phyloP scores from a whole-genome alignment of 2,329 filamentous ascomycete species.

The Spiromastix sp. region DNA sequence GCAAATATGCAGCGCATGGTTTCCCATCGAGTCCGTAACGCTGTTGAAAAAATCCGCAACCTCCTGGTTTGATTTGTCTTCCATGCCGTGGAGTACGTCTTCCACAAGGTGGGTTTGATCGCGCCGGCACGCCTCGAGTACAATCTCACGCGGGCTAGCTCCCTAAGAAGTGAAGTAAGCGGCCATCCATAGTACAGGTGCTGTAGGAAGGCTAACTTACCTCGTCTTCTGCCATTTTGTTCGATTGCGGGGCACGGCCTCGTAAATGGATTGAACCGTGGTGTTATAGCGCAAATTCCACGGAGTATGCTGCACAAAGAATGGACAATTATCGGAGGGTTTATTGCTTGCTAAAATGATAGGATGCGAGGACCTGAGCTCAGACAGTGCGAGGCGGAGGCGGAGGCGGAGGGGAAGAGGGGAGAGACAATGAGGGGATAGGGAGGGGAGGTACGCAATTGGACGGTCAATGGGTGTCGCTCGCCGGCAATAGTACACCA shows the following conservation, averaged over 20 bases:
- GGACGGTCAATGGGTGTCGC: no score
- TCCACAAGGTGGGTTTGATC: constrained; percentile 82
- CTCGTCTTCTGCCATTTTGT: constrained; percentile 33
- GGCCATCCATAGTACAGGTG: not conserved
- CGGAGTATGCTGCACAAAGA: no score
- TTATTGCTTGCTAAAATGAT: no score
- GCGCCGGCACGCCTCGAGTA: constrained; percentile 85
- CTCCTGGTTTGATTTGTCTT: constrained; percentile 48
- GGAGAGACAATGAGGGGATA: no score
- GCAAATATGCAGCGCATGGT: constrained; percentile 81
- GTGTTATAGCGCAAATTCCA: no score
- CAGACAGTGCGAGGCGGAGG: no score
- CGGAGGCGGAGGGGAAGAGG: no score
- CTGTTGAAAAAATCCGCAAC: constrained; percentile 73
- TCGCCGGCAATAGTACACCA: no score
- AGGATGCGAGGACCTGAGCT: no score
- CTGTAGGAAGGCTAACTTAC: constrained; percentile 17
- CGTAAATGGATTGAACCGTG: no score
- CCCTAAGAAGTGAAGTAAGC: constrained; percentile 45
- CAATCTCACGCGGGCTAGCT: constrained; percentile 70
- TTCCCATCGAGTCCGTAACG: constrained; percentile 75
- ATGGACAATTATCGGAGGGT: no score
- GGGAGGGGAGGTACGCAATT: no score
- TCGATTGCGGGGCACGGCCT: not conserved
- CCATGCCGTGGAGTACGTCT: constrained; percentile 55